A percentile compares a stretch with the other conserved stretches of the same genome.
phyloP scores from a whole-genome alignment of 345 rosid species.

The Cochlearia excelsa region DNA sequence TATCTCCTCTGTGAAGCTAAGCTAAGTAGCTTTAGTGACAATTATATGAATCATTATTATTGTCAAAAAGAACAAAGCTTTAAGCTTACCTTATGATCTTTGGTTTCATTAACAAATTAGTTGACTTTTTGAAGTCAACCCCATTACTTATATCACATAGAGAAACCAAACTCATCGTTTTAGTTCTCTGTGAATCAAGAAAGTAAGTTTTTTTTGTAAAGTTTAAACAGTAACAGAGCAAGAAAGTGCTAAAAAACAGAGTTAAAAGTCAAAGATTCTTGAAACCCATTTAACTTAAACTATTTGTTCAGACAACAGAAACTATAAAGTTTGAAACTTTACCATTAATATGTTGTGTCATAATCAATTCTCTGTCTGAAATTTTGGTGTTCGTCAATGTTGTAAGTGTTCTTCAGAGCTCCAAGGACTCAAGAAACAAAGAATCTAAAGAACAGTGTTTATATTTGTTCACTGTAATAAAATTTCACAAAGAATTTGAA shows the following conservation, averaged over 20 bases:
- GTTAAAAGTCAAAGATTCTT: too few relatives aligned
- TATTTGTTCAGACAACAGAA: too few relatives aligned
- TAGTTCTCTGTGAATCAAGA: slow-evolving; percentile 22
- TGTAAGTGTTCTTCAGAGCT: too few relatives aligned
- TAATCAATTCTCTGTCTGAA: too few relatives aligned
- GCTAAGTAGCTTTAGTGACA: slow-evolving; percentile 26
- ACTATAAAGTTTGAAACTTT: too few relatives aligned
- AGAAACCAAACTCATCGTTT: slow-evolving; percentile 29
- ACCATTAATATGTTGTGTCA: too few relatives aligned
- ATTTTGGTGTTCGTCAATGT: too few relatives aligned
- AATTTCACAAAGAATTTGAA: too few relatives aligned
- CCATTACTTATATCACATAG: slow-evolving; percentile 24
- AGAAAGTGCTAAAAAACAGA: not conserved
- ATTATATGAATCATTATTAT: slow-evolving; percentile 2
- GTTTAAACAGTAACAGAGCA: slow-evolving; percentile 4
- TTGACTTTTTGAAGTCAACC: slow-evolving; percentile 15
- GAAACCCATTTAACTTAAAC: too few relatives aligned
- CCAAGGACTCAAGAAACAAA: too few relatives aligned
- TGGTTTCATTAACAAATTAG: slow-evolving; percentile 15
- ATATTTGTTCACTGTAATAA: too few relatives aligned
- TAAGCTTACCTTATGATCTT: slow-evolving; percentile 26
- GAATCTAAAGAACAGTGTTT: too few relatives aligned
- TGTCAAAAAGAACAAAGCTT: slow-evolving; percentile 9
- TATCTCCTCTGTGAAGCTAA: slow-evolving; percentile 32
- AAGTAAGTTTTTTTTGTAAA: slow-evolving; percentile 2